Evolutionary conservation across 78 protist species (phyloP).

Genomic region (Dictyostelium firmibasis): DNA sequence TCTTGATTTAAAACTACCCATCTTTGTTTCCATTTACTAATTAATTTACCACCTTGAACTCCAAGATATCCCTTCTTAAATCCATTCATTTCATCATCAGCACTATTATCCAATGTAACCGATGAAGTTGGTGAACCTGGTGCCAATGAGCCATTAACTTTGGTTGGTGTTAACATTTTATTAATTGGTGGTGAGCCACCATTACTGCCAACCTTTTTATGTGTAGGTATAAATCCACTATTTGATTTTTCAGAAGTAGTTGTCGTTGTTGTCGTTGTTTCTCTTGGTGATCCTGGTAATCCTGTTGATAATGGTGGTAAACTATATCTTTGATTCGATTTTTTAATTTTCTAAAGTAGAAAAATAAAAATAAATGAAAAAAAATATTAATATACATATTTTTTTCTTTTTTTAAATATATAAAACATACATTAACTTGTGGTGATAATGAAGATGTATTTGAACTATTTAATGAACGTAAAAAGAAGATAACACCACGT

Average conservation of each 20-base stretch:
- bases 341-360: neutral
- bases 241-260: neutral
- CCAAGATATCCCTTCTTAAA: slow-evolving; percentile 16
- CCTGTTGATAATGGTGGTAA: slow-evolving; percentile 27
- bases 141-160: neutral
- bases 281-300: neutral
- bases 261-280: neutral
- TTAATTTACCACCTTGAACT: slow-evolving; percentile 65
- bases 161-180: neutral
- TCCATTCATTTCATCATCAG: slow-evolving; percentile 42
- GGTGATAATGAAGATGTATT: slow-evolving; percentile 6
- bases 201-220: slow-evolving; percentile 26
- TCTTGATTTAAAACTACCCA: slow-evolving; percentile 65
- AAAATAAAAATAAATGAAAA: neutral
- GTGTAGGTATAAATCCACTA: neutral
- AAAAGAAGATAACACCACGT: slow-evolving; percentile 65
- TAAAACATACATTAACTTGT: slow-evolving; percentile 7
- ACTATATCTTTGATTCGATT: slow-evolving; percentile 26
- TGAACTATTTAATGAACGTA: slow-evolving; percentile 35
- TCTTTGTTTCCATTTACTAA: slow-evolving; percentile 63
- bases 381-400: too few species aligned
- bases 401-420: too few species aligned
- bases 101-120: neutral
- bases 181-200: neutral
- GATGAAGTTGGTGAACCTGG: slow-evolving; percentile 1